Percentiles rank a stretch among this genome's conserved stretches.
phyloP scores from a whole-genome alignment of 176 grass and related monocot genomes.

The Bolboschoenus planiculmis region DNA sequence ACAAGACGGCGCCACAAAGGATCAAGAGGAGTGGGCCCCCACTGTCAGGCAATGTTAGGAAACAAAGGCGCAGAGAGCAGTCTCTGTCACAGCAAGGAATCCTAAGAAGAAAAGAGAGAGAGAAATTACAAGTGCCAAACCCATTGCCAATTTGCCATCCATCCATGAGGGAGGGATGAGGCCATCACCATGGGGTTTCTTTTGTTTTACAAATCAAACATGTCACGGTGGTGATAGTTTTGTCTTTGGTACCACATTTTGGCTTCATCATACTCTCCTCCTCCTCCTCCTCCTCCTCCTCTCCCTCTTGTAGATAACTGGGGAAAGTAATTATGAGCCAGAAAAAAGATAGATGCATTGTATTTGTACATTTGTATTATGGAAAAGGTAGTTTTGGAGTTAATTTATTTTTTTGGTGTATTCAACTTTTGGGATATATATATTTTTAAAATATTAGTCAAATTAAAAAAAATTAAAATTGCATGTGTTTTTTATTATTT shows the following conservation, averaged over 20 bases:
- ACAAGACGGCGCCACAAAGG: not conserved
- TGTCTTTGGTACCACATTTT: not conserved
- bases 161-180: no score
- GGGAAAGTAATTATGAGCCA: not conserved
- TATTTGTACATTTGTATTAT: not conserved
- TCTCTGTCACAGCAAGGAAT: slow-evolving; percentile 34
- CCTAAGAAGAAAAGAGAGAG: slow-evolving; percentile 21
- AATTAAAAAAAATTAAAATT: no score
- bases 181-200: not conserved
- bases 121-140: not conserved
- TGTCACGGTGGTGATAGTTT: not conserved
- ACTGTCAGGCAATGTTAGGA: no score
- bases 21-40: not conserved
- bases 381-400: no score
- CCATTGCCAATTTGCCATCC: not conserved
- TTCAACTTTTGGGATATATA: no score
- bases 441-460: no score
- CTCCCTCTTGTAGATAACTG: not conserved
- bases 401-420: no score
- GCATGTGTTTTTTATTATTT: no score
- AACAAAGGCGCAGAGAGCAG: slow-evolving; percentile 8
- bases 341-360: not conserved
- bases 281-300: not conserved
- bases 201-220: not conserved
- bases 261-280: not conserved